Conservation (phyloP, 2,329 filamentous ascomycete genomes). For the Chaetomiaceae sp. region DNA sequence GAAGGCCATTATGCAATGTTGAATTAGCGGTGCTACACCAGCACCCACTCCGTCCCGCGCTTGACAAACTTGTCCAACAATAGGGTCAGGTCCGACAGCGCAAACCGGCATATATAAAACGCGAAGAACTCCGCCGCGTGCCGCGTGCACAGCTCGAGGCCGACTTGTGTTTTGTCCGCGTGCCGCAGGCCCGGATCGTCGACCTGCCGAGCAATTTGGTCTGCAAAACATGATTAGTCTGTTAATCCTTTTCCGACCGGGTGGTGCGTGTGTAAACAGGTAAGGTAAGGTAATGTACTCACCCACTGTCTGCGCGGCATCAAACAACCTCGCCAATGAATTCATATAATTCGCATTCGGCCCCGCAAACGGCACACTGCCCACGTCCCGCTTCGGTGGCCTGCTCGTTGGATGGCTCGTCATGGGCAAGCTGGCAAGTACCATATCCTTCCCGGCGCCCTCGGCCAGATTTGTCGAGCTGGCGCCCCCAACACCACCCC, state of each 20-base stretch:
- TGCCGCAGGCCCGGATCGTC: constrained; percentile 90
- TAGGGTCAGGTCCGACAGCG: constrained; percentile 75
- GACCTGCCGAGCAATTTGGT: constrained; percentile 93
- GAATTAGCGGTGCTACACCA: constrained; percentile 26
- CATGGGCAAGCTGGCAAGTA: constrained; percentile 72
- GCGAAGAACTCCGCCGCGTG: constrained; percentile 97
- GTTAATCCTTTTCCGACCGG: no score
- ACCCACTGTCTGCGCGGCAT: constrained; percentile 91
- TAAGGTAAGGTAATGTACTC: constrained; percentile 36
- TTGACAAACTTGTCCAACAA: constrained; percentile 97
- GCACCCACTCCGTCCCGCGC: constrained; percentile 90
- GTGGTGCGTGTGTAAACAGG: not conserved
- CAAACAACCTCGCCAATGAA: constrained; percentile 83
- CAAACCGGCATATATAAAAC: constrained; percentile 94
- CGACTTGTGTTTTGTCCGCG: constrained; percentile 90
- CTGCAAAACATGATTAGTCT: constrained; percentile 43
- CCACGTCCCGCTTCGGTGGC: constrained; percentile 67
- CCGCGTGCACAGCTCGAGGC: constrained; percentile 85
- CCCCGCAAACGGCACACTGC: constrained; percentile 67
- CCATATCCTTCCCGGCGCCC: constrained; percentile 52
- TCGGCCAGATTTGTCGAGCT: constrained; percentile 31
- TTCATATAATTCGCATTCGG: constrained; percentile 90
- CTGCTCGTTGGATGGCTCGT: constrained; percentile 60
- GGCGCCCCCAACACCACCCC: constrained; percentile 23
- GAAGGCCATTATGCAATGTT: not conserved